Evolutionary conservation across 352 stramenopile species (phyloP), one percentile per base, ranked within the genome.

Genomic region (Blastocystis sp.): DNA sequence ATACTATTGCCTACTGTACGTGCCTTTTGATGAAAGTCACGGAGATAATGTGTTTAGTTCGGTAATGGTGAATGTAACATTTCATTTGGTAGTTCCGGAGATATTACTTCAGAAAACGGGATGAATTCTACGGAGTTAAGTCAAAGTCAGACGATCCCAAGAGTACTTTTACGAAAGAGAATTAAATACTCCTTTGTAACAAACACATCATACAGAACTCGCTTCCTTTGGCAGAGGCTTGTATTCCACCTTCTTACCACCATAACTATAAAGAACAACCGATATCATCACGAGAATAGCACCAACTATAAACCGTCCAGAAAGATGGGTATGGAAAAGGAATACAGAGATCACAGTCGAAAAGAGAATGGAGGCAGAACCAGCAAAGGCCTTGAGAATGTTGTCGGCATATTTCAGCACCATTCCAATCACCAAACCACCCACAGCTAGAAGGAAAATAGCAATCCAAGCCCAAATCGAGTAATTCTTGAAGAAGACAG

Each of bases 381-480:
- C 93, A 12, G 93, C 94, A 90, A 97, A 97, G 19, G 92, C 92
- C 88, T 97, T 97, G 75, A 96, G 88, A 9, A 97, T 95, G 89
- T 96, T 97, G 89, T 97, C 93, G 3, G 94, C 93, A 88, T 97
- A 96, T 88, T 96, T 96, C 9, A 97, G 90, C 1, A 97, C 93
- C 9, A 95, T 90, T 14, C 92, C 93, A 24, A 97, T 93, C 58
- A 96, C 92, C 11, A 97, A 89, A 12, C 94, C 94, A 35, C 93
- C 93, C 6, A 92, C 89, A 4, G 93, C 91, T 87, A 95, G 92
- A 0, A 94, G 88, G 0, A 88, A 88, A 37, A 95, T 89, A 14
- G 93, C 91, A 0, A 89, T 89, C 89, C 90, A 90, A 35, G 93
- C 91, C 71, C 88, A 59, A 29, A 52, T 43, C 19, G 29, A 89